phyloP scores from a whole-genome alignment of 2,329 filamentous ascomycete genomes.

The Lecanicillium sp. region DNA sequence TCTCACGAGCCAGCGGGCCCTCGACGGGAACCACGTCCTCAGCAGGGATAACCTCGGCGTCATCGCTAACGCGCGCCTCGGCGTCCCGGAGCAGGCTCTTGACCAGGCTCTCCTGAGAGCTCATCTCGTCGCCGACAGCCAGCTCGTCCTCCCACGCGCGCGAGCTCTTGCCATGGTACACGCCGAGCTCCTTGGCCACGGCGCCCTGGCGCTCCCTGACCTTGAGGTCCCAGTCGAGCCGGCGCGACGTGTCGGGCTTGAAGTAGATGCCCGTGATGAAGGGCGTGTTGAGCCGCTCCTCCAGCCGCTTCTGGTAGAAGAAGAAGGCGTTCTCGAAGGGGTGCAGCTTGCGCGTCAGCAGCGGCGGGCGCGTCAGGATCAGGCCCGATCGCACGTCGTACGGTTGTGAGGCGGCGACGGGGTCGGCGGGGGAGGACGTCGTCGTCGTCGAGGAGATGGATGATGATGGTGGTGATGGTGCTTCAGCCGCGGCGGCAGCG shows the following conservation, averaged over 20 bases:
- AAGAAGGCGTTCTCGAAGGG: conserved; percentile 89
- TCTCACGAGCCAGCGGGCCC: conserved; percentile 60
- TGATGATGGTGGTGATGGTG: conserved; percentile 11
- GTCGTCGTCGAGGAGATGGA: conserved; percentile 7
- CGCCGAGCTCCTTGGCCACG: conserved; percentile 75
- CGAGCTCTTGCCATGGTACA: conserved; percentile 64
- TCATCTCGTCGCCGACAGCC: conserved; percentile 62
- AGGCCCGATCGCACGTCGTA: conserved; percentile 58
- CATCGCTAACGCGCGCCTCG: conserved; percentile 52
- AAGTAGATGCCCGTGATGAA: conserved; percentile 93
- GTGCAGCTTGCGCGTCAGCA: conserved; percentile 75
- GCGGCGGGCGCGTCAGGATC: conserved; percentile 79
- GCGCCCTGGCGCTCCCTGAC: conserved; percentile 64
- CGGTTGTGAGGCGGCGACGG: conserved; percentile 10
- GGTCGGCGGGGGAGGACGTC: conserved; percentile 12
- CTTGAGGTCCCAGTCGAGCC: conserved; percentile 87
- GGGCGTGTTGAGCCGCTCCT: conserved; percentile 81
- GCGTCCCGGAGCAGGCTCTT: conserved; percentile 69
- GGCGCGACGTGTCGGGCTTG: conserved; percentile 77
- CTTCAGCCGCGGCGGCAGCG: conserved; percentile 21
- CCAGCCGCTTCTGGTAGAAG: conserved; percentile 95
- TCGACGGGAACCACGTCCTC: conserved; percentile 61
- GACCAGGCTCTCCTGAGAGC: conserved; percentile 55
- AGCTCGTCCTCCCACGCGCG: conserved; percentile 90
- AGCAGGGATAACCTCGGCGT: conserved; percentile 50